A percentile compares a stretch with the other conserved stretches of the same genome.
These are phyloP conservation scores for Blastocystis sp. DNA, from an alignment of 352 stramenopile species.

Conservation along the genomic window DNA sequence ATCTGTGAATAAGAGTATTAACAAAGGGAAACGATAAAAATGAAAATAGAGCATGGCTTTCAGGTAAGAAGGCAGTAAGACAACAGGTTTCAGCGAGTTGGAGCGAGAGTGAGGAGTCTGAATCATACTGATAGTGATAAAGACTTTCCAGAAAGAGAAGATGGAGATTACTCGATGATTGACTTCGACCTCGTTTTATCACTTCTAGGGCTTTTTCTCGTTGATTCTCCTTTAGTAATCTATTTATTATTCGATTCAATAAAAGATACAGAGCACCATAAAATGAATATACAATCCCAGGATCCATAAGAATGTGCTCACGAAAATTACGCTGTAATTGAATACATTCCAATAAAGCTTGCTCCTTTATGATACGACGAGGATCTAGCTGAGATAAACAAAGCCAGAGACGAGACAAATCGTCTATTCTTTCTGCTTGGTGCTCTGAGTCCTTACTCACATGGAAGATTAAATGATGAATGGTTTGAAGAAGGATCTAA, in stretches of 20 bases:
- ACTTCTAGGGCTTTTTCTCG: background rate
- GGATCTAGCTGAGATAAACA: background rate
- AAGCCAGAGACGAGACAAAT: background rate
- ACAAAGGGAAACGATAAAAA: background rate
- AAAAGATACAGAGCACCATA: background rate
- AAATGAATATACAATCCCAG: background rate
- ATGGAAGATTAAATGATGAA: background rate
- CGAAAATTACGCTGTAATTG: background rate
- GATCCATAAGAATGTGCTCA: background rate
- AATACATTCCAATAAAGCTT: background rate
- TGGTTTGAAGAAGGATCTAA: background rate
- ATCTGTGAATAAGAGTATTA: background rate
- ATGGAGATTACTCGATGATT: background rate
- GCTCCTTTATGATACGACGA: background rate
- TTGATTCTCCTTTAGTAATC: background rate
- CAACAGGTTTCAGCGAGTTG: slow-evolving; percentile 22
- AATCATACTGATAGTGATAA: background rate
- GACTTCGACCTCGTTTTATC: background rate
- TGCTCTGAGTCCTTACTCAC: background rate
- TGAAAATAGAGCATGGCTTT: background rate
- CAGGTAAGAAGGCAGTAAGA: background rate
- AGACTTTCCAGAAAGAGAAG: slow-evolving; percentile 12
- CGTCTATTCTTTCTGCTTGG: background rate
- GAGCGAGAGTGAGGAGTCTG: background rate
- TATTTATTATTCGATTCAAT: background rate